phyloP scores from a whole-genome alignment of 176 grass and related monocot genomes.

The Musa beccarii region DNA sequence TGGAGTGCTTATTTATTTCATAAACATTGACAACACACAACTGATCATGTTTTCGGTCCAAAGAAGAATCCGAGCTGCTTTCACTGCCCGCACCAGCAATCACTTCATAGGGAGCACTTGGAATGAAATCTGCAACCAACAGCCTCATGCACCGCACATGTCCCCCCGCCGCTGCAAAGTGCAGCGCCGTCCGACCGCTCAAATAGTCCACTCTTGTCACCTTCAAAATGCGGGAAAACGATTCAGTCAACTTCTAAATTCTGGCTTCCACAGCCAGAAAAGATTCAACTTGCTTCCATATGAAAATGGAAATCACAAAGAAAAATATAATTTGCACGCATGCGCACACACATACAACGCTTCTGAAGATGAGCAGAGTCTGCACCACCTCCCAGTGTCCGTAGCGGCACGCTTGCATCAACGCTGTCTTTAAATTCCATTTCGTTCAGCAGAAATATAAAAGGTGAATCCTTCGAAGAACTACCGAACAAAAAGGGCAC shows the following conservation, averaged over 20 bases:
- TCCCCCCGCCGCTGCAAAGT: slow-evolving; percentile 77
- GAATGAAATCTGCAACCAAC: slow-evolving; percentile 66
- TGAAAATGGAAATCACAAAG: neutral
- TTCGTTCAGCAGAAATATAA: neutral
- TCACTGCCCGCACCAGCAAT: slow-evolving; percentile 30
- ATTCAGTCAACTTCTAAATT: neutral
- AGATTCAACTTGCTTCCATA: neutral
- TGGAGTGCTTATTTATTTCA: slow-evolving; percentile 5
- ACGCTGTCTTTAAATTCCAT: slow-evolving; percentile 48
- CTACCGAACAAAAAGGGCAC: neutral
- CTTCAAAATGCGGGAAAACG: slow-evolving; percentile 28
- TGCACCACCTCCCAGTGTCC: slow-evolving; percentile 98
- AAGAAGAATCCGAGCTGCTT: slow-evolving; percentile 47
- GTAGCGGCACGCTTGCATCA: slow-evolving; percentile 92
- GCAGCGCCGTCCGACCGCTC: slow-evolving; percentile 77
- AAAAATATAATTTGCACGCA: neutral
- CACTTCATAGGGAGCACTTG: slow-evolving; percentile 47
- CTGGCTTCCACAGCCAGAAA: neutral
- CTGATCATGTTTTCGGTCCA: slow-evolving; percentile 58
- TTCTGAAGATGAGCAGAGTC: slow-evolving; percentile 73
- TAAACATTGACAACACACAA: slow-evolving; percentile 29
- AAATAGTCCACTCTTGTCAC: slow-evolving; percentile 81
- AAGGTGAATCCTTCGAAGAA: neutral
- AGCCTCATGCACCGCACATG: slow-evolving; percentile 78
- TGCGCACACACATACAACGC: slow-evolving; percentile 50